Evolutionary conservation across 2,329 filamentous ascomycete species (phyloP).

Genomic region (Paraphoma sp.): DNA sequence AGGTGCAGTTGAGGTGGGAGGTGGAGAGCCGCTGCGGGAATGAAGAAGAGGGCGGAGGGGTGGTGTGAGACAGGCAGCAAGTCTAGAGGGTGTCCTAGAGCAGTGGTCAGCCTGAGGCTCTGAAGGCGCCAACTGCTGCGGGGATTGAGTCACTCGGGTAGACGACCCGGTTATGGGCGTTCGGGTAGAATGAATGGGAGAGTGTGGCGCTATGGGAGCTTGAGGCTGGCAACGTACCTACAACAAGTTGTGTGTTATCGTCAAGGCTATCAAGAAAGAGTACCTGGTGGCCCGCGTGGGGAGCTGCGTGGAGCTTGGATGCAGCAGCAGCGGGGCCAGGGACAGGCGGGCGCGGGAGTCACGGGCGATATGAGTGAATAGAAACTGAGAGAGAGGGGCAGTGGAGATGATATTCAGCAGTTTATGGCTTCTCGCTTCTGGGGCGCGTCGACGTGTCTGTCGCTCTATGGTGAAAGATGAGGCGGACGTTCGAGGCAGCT

Average conservation of each 20-base stretch:
- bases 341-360: not conserved
- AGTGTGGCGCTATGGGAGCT: too few relatives aligned
- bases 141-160: conserved; percentile 17
- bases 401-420: not conserved
- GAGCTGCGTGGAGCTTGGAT: conserved; percentile 3
- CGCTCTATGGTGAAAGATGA: conserved; percentile 36
- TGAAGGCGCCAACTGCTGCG: conserved; percentile 16
- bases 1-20: not conserved
- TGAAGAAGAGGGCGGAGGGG: conserved; percentile 5
- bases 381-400: not conserved
- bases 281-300: conserved; percentile 20
- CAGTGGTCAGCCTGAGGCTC: conserved; percentile 36
- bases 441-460: conserved; percentile 42
- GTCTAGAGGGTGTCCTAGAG: not conserved
- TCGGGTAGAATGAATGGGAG: not conserved
- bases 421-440: conserved; percentile 7
- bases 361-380: not conserved
- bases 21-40: conserved; percentile 2
- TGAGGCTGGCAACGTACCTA: not conserved
- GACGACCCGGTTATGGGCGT: not conserved
- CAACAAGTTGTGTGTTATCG: not conserved
- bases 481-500: conserved; percentile 25
- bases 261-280: conserved; percentile 3
- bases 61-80: conserved; percentile 17
- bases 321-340: conserved; percentile 14